Base-by-base conservation (phyloP, 106 monocot genomes). In the Acanthochlamys bracteata region DNA sequence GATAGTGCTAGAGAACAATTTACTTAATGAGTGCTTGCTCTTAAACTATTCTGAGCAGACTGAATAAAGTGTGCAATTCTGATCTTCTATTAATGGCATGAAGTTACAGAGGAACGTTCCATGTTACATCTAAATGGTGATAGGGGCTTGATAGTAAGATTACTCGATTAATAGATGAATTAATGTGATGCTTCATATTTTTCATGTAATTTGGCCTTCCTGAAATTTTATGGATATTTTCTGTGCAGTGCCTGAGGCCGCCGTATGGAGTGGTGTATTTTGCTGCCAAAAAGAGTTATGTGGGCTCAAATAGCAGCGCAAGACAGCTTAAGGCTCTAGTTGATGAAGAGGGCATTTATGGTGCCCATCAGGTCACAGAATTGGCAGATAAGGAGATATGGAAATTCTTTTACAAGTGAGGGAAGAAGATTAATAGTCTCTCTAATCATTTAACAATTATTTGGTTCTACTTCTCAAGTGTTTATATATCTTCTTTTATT, bases 381-480 rank as follows among this genome's bases (percentile, higher is more conserved):
- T 26, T 71, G 24, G 52, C 75, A 19, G 94, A 90, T 66, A 80
- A 82, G 21, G 94, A 95, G 59, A 82, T 95, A 1, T 95, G 94
- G 94, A 95, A 95, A 71, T 82, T 87, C 79, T 95, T 90, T 61
- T 84, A 84, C 79, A 92, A 92, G 69, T 88, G 71, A 88, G 22
- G 4, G 53, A 39, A n/a, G 9, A 17, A 25, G 42, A n/a, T 22
- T 27, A 53, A 47, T 7, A 59, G 22, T 42, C 57, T 9, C n/a
- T 25, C 55, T 45, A 27, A 49, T 12, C 19, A 61, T 39, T n/a
- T 61, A 39, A 54, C 17, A 55, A 53, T 55, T 52, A 27, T 27
- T 51, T 27, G 11, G 33, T 63, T 42, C 1, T 19, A 23, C 0
- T 23, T 17, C 56, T 3, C 9, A 11, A 43, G 4, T 69, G 63